These are phyloP conservation scores for Lycium ferocissimum DNA, from an alignment of 257 asterid species.

Conservation along the genomic window DNA sequence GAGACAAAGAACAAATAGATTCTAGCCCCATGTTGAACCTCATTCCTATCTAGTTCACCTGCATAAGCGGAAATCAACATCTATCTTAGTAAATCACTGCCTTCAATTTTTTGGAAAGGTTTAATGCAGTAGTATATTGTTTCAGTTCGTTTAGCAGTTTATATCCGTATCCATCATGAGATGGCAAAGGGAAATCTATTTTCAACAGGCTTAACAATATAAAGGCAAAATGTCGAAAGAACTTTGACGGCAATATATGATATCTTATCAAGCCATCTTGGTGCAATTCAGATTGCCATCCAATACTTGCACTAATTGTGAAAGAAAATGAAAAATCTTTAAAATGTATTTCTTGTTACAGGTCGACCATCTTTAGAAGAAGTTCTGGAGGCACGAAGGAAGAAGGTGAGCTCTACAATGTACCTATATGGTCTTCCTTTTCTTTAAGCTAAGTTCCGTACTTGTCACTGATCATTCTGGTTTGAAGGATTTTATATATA, in stretches of 20 bases:
- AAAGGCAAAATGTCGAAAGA: background rate
- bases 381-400: slow-evolving; percentile 75
- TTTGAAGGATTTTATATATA: background rate
- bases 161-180: background rate
- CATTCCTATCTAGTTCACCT: background rate
- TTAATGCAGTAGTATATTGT: background rate
- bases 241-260: background rate
- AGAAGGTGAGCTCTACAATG: slow-evolving; percentile 56
- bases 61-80: background rate
- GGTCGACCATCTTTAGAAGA: slow-evolving; percentile 89
- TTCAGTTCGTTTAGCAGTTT: background rate
- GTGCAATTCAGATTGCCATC: background rate
- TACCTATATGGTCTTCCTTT: background rate
- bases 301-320: background rate
- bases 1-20: background rate
- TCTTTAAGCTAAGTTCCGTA: background rate
- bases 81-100: background rate
- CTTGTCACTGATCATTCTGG: background rate
- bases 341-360: slow-evolving; percentile 36
- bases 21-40: background rate
- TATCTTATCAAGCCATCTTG: background rate
- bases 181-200: background rate
- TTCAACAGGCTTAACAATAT: background rate
- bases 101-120: background rate
- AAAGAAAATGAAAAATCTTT: background rate